Percentiles rank a stretch among this genome's conserved stretches.
phyloP scores from a whole-genome alignment of 805 yeast genomes.

The Wickerhamomyces queroliae region DNA sequence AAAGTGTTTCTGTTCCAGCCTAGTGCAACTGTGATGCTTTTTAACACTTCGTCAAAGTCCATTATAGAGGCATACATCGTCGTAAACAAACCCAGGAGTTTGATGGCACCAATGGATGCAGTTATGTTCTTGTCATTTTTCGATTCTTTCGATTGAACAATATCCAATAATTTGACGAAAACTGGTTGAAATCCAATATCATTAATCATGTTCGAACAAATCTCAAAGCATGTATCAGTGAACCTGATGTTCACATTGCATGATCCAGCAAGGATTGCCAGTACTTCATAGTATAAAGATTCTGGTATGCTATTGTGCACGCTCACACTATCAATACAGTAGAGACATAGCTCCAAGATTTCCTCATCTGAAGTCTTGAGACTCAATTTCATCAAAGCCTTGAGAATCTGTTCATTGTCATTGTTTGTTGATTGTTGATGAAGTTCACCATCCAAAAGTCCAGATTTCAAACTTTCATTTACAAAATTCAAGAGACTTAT shows the following conservation, averaged over 20 bases:
- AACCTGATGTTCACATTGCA: conserved; percentile 31
- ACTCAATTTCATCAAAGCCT: conserved; percentile 31
- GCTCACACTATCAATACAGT: conserved; percentile 36
- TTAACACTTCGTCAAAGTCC: conserved; percentile 26
- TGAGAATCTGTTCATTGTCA: conserved; percentile 29
- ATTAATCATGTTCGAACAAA: conserved; percentile 30
- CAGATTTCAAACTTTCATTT: conserved; percentile 40
- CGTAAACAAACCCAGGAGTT: conserved; percentile 28
- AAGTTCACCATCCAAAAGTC: conserved; percentile 28
- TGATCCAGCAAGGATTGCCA: conserved; percentile 42
- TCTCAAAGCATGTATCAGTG: conserved; percentile 30
- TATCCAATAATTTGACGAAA: conserved; percentile 10
- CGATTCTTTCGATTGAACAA: conserved; percentile 10
- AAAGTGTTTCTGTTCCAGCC: conserved; percentile 31
- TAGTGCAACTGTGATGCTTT: conserved; percentile 26
- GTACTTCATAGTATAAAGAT: conserved; percentile 27
- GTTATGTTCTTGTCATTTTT: conserved; percentile 20
- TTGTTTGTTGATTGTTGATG: conserved; percentile 19
- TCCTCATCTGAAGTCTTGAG: conserved; percentile 30
- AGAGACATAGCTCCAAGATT: conserved; percentile 33
- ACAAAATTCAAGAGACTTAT: conserved; percentile 30
- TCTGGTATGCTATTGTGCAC: conserved; percentile 42
- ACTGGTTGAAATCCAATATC: conserved; percentile 8
- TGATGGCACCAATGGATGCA: conserved; percentile 34
- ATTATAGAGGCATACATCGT: conserved; percentile 21